Evolutionary conservation across 306 rosid species (phyloP).

Genomic region (Prunus fruticosa): DNA sequence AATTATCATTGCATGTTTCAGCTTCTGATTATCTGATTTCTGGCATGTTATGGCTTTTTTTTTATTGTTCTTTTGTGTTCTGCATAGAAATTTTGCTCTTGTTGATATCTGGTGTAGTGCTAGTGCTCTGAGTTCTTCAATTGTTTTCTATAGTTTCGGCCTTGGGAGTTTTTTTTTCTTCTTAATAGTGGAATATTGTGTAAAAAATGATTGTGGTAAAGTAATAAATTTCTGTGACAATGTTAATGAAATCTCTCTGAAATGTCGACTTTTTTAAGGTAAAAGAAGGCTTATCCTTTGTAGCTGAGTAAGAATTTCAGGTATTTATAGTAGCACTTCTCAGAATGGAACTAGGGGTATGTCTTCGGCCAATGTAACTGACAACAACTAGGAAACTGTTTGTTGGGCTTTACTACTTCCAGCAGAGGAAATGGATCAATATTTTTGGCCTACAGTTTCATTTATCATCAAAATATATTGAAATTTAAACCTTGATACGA

Average conservation of each 20-base stretch:
- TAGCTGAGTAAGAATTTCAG: neutral
- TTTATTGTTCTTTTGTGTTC: conserved; percentile 10
- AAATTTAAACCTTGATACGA: neutral
- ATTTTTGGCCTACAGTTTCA: neutral
- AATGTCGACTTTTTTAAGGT: neutral
- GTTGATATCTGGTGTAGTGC: neutral
- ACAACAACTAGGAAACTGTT: neutral
- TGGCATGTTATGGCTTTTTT: neutral
- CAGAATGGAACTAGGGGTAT: neutral
- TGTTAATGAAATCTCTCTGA: neutral
- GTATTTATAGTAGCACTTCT: neutral
- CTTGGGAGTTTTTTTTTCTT: neutral
- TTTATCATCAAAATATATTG: neutral
- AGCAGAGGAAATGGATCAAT: neutral
- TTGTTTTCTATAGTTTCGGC: neutral
- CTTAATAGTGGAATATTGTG: no score
- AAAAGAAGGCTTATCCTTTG: neutral
- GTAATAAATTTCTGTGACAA: neutral
- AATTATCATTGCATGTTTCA: neutral
- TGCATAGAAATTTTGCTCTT: neutral
- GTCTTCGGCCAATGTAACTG: neutral
- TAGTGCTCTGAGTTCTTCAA: conserved; percentile 5
- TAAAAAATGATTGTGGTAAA: neutral
- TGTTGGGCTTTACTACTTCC: neutral
- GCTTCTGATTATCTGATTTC: neutral